phyloP scores from a whole-genome alignment of 371 early-diverging fungal species.

The Capniomyces stellatus region DNA sequence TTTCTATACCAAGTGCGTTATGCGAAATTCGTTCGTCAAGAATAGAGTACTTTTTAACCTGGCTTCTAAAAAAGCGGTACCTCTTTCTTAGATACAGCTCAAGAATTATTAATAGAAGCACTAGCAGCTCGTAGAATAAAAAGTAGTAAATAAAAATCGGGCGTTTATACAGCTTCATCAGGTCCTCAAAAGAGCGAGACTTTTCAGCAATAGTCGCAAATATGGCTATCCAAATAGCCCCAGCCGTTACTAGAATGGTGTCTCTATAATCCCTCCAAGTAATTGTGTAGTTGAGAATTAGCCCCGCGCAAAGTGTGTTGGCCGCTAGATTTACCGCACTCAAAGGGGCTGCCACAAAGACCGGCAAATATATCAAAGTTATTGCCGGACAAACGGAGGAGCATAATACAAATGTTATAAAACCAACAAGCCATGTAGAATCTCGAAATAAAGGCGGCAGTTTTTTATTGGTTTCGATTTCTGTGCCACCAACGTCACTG shows the following conservation, averaged over 20 bases:
- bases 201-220: slow-evolving; percentile 64
- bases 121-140: slow-evolving; percentile 32
- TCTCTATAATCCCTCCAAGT: slow-evolving; percentile 39
- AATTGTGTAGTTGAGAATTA: slow-evolving; percentile 45
- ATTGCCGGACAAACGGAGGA: slow-evolving; percentile 52
- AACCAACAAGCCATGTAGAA: slow-evolving; percentile 38
- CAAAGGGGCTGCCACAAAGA: slow-evolving; percentile 65
- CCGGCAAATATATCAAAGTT: slow-evolving; percentile 59
- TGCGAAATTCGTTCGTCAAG: background rate
- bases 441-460: slow-evolving; percentile 10
- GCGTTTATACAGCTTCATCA: slow-evolving; percentile 45
- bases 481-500: background rate
- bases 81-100: background rate
- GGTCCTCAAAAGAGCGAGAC: slow-evolving; percentile 45
- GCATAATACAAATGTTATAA: slow-evolving; percentile 41
- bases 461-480: background rate
- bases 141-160: slow-evolving; percentile 56
- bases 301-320: slow-evolving; percentile 54
- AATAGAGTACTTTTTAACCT: background rate
- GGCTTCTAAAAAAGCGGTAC: background rate
- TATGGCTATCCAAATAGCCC: slow-evolving; percentile 46
- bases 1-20: background rate
- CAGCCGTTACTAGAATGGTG: slow-evolving; percentile 47
- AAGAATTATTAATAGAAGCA: slow-evolving; percentile 22
- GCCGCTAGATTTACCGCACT: slow-evolving; percentile 60